Conservation (phyloP, 371 early-diverging fungal species). For the Mortierella sp. region DNA sequence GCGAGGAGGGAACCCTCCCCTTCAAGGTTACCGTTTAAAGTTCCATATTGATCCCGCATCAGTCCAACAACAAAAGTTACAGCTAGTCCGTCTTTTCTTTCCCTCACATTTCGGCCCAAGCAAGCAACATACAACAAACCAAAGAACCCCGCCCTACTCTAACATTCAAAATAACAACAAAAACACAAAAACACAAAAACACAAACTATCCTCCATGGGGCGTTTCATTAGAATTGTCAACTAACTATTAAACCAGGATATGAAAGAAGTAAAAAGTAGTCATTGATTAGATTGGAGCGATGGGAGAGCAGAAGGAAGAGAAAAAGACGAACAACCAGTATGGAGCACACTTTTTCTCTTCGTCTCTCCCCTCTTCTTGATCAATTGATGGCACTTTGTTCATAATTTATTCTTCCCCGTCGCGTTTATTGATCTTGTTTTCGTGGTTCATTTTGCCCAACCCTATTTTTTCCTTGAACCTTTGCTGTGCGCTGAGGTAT, state of each 20-base stretch:
- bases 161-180: constrained; percentile 12
- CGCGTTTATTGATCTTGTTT: neutral
- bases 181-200: neutral
- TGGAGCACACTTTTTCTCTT: neutral
- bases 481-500: too few relatives aligned
- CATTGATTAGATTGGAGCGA: neutral
- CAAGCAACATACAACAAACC: constrained; percentile 1
- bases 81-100: neutral
- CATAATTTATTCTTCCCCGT: neutral
- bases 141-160: neutral
- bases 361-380: neutral
- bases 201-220: constrained; percentile 1
- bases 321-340: neutral
- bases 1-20: constrained; percentile 86
- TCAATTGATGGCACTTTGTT: neutral
- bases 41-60: neutral
- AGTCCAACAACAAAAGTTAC: neutral
- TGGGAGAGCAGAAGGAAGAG: neutral
- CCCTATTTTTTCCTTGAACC: too few relatives aligned
- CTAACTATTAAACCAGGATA: constrained; percentile 4
- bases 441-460: neutral
- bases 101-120: neutral
- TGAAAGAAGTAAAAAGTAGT: neutral
- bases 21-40: constrained; percentile 64
- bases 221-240: neutral